A percentile compares a stretch with the other conserved stretches of the same genome.
Conservation (phyloP, 2,329 filamentous ascomycete genomes). For the Neofusicoccum parvum region DNA sequence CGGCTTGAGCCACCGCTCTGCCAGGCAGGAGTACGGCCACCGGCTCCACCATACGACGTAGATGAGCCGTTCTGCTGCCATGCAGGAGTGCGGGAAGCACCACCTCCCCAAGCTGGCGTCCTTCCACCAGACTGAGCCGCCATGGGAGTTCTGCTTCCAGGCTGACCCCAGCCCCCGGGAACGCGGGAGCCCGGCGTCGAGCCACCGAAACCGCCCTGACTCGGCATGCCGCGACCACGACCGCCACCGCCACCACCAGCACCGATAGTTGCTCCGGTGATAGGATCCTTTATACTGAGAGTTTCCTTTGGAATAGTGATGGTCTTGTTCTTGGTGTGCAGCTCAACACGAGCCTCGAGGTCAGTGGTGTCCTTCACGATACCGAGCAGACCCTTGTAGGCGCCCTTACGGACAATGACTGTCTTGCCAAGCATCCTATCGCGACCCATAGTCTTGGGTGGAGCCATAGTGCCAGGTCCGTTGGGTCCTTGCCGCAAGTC, state of each 20-base stretch:
- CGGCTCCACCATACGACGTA: slow-evolving; percentile 50
- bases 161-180: slow-evolving; percentile 29
- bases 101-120: slow-evolving; percentile 64
- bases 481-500: slow-evolving; percentile 44
- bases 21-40: slow-evolving; percentile 39
- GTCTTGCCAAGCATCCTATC: slow-evolving; percentile 90
- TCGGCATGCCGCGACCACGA: slow-evolving; percentile 36
- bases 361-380: slow-evolving; percentile 96
- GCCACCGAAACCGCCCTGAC: slow-evolving; percentile 29
- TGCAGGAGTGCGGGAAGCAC: slow-evolving; percentile 45
- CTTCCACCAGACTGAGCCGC: slow-evolving; percentile 51
- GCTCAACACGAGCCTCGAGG: slow-evolving; percentile 80
- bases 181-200: slow-evolving; percentile 39
- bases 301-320: slow-evolving; percentile 81
- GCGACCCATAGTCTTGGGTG: slow-evolving; percentile 72
- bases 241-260: slow-evolving; percentile 56
- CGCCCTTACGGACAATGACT: slow-evolving; percentile 82
- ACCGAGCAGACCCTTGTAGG: slow-evolving; percentile 89
- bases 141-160: slow-evolving; percentile 49
- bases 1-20: slow-evolving; percentile 22
- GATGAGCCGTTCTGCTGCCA: slow-evolving; percentile 43
- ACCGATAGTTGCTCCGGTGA: slow-evolving; percentile 78
- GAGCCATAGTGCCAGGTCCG: slow-evolving; percentile 56
- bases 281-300: slow-evolving; percentile 78
- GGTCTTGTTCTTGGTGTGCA: slow-evolving; percentile 92